Base-by-base conservation (phyloP, 2,329 filamentous ascomycete genomes). In the Fonsecaea monophora region DNA sequence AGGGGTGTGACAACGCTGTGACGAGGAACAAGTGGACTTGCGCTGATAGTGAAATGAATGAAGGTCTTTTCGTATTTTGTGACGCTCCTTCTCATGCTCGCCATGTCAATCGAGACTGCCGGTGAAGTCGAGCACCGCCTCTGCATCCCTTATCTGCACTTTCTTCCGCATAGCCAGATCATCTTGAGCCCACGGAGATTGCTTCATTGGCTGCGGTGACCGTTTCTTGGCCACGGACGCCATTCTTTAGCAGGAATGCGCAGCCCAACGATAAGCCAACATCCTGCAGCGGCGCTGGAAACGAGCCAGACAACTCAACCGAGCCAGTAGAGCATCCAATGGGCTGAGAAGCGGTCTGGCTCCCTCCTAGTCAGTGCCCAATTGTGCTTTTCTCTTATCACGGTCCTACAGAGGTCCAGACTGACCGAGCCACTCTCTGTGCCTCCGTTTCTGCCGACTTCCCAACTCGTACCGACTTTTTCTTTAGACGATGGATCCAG, bases 371-470 rank as follows among this genome's bases (percentile, higher is more conserved):
- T 10, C n/a, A 53, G 40, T 40, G 53, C 54, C 53, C 61, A 37
- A 64, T 57, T 30, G 42, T 15, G 25, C 30, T 13, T 54, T 18
- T 48, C 25, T 32, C 54, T 57, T 40, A 56, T 53, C 54, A 58
- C 55, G 21, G 61, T 58, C 55, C 50, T 58, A 54, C 61, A 64
- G 38, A 57, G 48, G 53, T 53, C 53, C 42, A 64, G 53, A 53
- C 59, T 34, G 32, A 53, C 34, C 32, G 21, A 48, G 59, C 34
- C 45, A 21, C 25, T 54, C 30, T 61, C 32, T 35, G 10, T 40
- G 12, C 13, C 35, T 50, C 40, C 38, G 45, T 8, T 40, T 21
- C 7, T 61, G n/a, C 58, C n/a, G 34, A 32, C 13, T 18, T 15
- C 37, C 25, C 9, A 45, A 59, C 10, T 25, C 32, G 13, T 34